Evolutionary conservation across 2,329 filamentous ascomycete species (phyloP).

Genomic region (Ophiostoma ips): DNA sequence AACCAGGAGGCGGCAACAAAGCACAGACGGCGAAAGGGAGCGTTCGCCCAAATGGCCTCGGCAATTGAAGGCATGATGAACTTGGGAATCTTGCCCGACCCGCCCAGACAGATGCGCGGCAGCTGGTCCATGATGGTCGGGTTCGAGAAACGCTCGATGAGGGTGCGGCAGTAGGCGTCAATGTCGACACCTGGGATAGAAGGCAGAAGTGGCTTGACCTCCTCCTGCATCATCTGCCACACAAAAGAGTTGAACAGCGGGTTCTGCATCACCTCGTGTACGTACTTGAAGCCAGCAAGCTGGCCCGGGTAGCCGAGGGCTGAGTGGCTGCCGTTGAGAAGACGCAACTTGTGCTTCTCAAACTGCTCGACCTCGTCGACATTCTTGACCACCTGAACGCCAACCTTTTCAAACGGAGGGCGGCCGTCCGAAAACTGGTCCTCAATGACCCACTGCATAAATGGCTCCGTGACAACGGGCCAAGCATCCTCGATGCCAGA

Average conservation of each 20-base stretch:
- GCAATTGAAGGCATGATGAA: slow-evolving; percentile 35
- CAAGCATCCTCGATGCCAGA: slow-evolving; percentile 36
- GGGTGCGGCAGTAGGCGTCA: slow-evolving; percentile 36
- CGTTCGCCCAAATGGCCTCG: slow-evolving; percentile 30
- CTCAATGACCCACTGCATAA: slow-evolving; percentile 42
- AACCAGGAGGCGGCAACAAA: slow-evolving; percentile 38
- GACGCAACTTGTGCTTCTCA: slow-evolving; percentile 42
- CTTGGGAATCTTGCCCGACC: slow-evolving; percentile 39
- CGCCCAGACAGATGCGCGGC: slow-evolving; percentile 35
- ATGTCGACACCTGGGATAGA: slow-evolving; percentile 35
- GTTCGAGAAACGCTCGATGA: slow-evolving; percentile 41
- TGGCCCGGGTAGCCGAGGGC: slow-evolving; percentile 37
- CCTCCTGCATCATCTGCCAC: slow-evolving; percentile 40
- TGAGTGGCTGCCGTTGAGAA: slow-evolving; percentile 39
- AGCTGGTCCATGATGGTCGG: slow-evolving; percentile 42
- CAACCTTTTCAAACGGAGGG: slow-evolving; percentile 37
- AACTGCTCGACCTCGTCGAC: slow-evolving; percentile 40
- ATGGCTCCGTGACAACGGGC: slow-evolving; percentile 42
- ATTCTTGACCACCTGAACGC: slow-evolving; percentile 36
- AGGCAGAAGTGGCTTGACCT: slow-evolving; percentile 38
- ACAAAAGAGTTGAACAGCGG: slow-evolving; percentile 32
- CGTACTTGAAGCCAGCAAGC: slow-evolving; percentile 38
- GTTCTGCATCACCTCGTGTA: slow-evolving; percentile 39
- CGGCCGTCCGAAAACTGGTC: slow-evolving; percentile 37
- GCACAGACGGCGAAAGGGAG: slow-evolving; percentile 32